phyloP scores from a whole-genome alignment of 1,284 basidiomycete genomes.

The Schizopora paradoxa region DNA sequence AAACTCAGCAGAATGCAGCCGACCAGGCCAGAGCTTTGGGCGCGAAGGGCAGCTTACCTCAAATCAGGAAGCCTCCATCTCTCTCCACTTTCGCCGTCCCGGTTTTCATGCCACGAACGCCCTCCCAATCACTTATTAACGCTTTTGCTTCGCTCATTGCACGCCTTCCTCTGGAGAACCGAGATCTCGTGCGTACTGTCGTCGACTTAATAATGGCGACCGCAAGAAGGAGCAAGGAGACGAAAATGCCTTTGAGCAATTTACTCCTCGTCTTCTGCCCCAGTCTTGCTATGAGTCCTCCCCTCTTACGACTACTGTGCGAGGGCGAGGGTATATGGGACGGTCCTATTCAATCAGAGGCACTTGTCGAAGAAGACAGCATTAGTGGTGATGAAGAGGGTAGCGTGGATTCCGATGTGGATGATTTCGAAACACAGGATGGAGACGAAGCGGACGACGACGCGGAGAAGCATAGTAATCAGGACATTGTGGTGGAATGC shows the following conservation, averaged over 20 bases:
- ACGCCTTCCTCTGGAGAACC: constrained; percentile 66
- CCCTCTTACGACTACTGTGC: constrained; percentile 65
- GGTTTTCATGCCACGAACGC: constrained; percentile 32
- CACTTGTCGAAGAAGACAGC: too few relatives aligned
- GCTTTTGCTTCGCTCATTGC: constrained; percentile 53
- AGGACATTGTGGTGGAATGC: too few relatives aligned
- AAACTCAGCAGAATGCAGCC: constrained; percentile 22
- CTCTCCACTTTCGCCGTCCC: constrained; percentile 45
- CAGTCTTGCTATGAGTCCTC: constrained; percentile 74
- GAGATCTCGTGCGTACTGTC: constrained; percentile 67
- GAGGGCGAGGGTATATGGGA: constrained; percentile 67
- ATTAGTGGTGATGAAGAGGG: too few relatives aligned
- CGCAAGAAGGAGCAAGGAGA: constrained; percentile 54
- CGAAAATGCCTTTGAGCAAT: constrained; percentile 83
- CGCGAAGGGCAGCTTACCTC: constrained; percentile 31
- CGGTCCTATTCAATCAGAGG: too few relatives aligned
- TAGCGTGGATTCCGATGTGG: too few relatives aligned
- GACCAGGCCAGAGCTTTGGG: constrained; percentile 28
- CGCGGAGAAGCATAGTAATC: too few relatives aligned
- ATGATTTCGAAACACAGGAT: too few relatives aligned
- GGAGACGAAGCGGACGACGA: too few relatives aligned
- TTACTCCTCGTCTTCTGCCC: constrained; percentile 76
- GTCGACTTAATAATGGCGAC: constrained; percentile 69
- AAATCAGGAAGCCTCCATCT: constrained; percentile 68
- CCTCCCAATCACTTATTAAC: constrained; percentile 49